These are phyloP conservation scores for Remersonia thermophila DNA, from an alignment of 2,329 filamentous ascomycete genomes.

Conservation along the genomic window DNA sequence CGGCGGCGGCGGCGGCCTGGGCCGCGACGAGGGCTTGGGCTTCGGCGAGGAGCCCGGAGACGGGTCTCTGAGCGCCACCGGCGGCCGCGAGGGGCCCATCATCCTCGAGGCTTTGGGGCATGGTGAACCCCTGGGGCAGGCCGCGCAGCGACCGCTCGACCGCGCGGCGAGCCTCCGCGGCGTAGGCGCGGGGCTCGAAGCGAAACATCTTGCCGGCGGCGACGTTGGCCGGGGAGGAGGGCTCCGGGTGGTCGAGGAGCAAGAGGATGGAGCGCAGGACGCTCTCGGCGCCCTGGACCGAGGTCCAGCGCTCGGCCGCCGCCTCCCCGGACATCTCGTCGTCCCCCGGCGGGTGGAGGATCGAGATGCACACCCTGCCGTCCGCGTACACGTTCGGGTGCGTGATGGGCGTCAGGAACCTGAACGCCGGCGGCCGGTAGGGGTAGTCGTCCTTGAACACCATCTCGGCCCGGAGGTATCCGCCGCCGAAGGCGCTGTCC, in stretches of 20 bases:
- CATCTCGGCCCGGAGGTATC: slow-evolving; percentile 85
- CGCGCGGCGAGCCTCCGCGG: slow-evolving; percentile 53
- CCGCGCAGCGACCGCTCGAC: slow-evolving; percentile 65
- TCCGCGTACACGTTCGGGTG: slow-evolving; percentile 93
- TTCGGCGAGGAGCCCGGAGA: slow-evolving; percentile 47
- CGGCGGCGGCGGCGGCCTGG: no score
- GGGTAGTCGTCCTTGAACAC: slow-evolving; percentile 82
- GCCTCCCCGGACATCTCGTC: slow-evolving; percentile 85
- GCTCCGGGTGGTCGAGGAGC: slow-evolving; percentile 86
- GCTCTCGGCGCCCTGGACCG: slow-evolving; percentile 85
- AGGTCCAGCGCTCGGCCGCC: slow-evolving; percentile 87
- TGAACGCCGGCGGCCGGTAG: slow-evolving; percentile 77
- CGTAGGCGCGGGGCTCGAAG: slow-evolving; percentile 58
- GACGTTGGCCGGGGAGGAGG: slow-evolving; percentile 87
- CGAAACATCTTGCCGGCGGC: slow-evolving; percentile 81
- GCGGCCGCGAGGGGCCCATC: no score
- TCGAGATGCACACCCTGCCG: slow-evolving; percentile 89
- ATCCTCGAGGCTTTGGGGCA: slow-evolving; percentile 70
- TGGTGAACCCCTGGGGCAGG: slow-evolving; percentile 65
- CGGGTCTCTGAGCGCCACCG: no score
- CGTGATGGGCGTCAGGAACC: slow-evolving; percentile 65
- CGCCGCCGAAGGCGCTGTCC: slow-evolving; percentile 83
- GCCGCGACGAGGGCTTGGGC: no score
- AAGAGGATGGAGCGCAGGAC: slow-evolving; percentile 87
- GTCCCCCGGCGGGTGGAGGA: slow-evolving; percentile 83